A percentile compares a stretch with the other conserved stretches of the same genome.
phyloP scores from a whole-genome alignment of 179 eudicot genomes.

The Silene noctiflora region DNA sequence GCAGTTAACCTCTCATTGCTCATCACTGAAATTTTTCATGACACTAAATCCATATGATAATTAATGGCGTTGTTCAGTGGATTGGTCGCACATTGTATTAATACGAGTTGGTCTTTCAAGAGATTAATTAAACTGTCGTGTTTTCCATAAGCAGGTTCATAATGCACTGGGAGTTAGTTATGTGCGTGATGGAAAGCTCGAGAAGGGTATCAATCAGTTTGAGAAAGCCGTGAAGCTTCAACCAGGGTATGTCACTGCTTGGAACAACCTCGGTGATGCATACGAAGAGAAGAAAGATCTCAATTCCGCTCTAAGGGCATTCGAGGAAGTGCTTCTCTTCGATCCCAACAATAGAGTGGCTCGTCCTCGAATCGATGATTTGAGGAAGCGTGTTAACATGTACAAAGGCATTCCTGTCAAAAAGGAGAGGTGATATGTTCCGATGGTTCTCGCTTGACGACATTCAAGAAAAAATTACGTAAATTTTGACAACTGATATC shows the following conservation, averaged over 20 bases:
- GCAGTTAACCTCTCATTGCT: not conserved
- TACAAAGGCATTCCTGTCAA: constrained; percentile 79
- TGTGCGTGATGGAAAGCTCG: constrained; percentile 73
- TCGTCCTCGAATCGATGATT: constrained; percentile 68
- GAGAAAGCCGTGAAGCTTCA: constrained; percentile 85
- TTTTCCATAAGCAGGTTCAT: constrained; percentile 56
- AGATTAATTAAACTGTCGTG: not conserved
- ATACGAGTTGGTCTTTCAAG: too few relatives aligned
- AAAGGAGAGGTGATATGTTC: constrained; percentile 44
- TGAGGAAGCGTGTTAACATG: constrained; percentile 66
- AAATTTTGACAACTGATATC: constrained; percentile 23
- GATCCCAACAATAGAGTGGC: constrained; percentile 92
- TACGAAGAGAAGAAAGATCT: constrained; percentile 78
- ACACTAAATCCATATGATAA: too few relatives aligned
- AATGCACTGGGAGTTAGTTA: constrained; percentile 91
- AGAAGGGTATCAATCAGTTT: constrained; percentile 81
- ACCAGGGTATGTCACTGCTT: constrained; percentile 93
- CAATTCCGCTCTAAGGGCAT: constrained; percentile 75
- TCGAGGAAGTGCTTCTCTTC: constrained; percentile 95
- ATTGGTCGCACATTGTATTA: too few relatives aligned
- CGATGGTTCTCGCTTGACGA: not conserved
- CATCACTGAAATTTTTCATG: too few relatives aligned
- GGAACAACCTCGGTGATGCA: constrained; percentile 99
- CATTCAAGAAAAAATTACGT: constrained; percentile 3
- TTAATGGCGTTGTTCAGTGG: too few relatives aligned